Evolutionary conservation across 176 grass and related monocot species (phyloP).

Genomic region (bread wheat (Triticum aestivum)): IWGSC_CS_RefSeq_v2.1 NC_057808.1:414043377-414043876

Average conservation of each 20-base stretch:
- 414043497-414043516: slow-evolving; percentile 54
- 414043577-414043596: not conserved
- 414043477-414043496: slow-evolving; percentile 35
- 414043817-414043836: slow-evolving; percentile 54
- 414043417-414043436: slow-evolving; percentile 14
- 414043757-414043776: slow-evolving; percentile 44
- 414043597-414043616: not conserved
- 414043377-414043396: not conserved
- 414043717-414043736: not conserved
- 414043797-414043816: slow-evolving; percentile 29
- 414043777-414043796: slow-evolving; percentile 34
- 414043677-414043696: slow-evolving; percentile 16
- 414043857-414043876: slow-evolving; percentile 28
- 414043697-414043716: slow-evolving; percentile 38
- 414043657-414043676: slow-evolving; percentile 20
- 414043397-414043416: not conserved
- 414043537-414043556: slow-evolving; percentile 27
- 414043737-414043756: slow-evolving; percentile 35
- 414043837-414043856: slow-evolving; percentile 46
- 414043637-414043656: slow-evolving; percentile 28
- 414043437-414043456: slow-evolving; percentile 21
- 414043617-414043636: not conserved
- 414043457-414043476: slow-evolving; percentile 10
- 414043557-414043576: slow-evolving; percentile 4
- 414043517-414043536: slow-evolving; percentile 36